These are phyloP conservation scores for Prillingera fragicola DNA, from an alignment of 1,284 basidiomycete species.

Conservation along the genomic window DNA sequence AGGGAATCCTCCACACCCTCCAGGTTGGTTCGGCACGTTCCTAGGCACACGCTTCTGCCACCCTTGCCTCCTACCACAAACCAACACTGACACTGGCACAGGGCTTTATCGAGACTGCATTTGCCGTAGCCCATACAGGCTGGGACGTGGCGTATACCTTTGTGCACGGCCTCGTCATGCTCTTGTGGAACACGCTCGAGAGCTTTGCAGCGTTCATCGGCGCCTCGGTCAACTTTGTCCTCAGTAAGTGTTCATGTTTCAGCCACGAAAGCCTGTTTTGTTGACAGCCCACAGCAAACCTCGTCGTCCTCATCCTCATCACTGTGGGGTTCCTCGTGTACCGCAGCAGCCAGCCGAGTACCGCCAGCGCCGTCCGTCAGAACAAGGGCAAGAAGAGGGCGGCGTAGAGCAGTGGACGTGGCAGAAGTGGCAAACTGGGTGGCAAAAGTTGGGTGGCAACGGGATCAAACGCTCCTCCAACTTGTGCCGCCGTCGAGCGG, in stretches of 20 bases:
- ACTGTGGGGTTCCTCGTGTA: conserved; percentile 26
- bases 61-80: not conserved
- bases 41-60: not conserved
- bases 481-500: not conserved
- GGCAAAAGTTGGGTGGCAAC: conserved; percentile 3
- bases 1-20: conserved; percentile 27
- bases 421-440: not conserved
- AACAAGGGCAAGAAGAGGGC: conserved; percentile 10
- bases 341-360: conserved; percentile 21
- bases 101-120: conserved; percentile 29
- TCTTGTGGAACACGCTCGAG: conserved; percentile 29
- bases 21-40: conserved; percentile 32
- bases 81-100: conserved; percentile 10
- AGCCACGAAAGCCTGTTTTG: not conserved
- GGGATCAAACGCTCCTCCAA: not conserved
- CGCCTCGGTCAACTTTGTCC: conserved; percentile 32
- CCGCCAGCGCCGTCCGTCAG: not conserved
- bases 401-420: conserved; percentile 1
- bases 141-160: conserved; percentile 29
- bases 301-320: conserved; percentile 31
- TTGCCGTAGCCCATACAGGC: conserved; percentile 24
- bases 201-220: conserved; percentile 32
- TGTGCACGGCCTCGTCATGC: conserved; percentile 24
- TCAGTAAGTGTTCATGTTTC: conserved; percentile 24
- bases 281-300: conserved; percentile 27